A percentile compares a stretch with the other conserved stretches of the same genome.
phyloP scores from a whole-genome alignment of 192 early-diverging fungal species.

The Rhizoclosmatium sp. region DNA sequence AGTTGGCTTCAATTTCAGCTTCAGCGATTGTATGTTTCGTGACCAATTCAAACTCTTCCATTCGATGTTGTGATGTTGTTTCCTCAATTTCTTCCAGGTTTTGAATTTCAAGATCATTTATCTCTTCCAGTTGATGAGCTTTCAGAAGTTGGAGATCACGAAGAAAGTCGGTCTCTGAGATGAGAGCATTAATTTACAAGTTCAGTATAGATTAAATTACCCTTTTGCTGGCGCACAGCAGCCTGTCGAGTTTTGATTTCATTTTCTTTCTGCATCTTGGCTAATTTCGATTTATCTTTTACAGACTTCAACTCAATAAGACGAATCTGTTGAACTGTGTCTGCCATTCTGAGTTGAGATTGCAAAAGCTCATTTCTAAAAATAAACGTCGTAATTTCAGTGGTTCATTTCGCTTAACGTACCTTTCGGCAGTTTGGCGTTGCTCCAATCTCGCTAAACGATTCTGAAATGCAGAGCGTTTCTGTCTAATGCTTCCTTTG shows the following conservation, averaged over 20 bases:
- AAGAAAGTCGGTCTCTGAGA: slow-evolving; percentile 33
- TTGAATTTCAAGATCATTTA: slow-evolving; percentile 34
- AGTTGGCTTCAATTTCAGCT: neutral
- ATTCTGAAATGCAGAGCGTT: slow-evolving; percentile 33
- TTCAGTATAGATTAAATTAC: neutral
- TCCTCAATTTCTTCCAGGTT: slow-evolving; percentile 35
- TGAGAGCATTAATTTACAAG: neutral
- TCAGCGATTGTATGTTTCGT: slow-evolving; percentile 4
- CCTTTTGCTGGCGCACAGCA: slow-evolving; percentile 29
- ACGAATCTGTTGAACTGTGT: slow-evolving; percentile 25
- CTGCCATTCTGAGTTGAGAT: slow-evolving; percentile 20
- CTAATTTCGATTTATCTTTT: slow-evolving; percentile 12
- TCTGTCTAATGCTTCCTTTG: slow-evolving; percentile 35
- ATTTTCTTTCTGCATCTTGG: slow-evolving; percentile 25
- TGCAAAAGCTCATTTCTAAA: slow-evolving; percentile 31
- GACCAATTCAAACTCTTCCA: slow-evolving; percentile 33
- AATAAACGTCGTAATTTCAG: neutral
- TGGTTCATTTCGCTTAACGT: neutral
- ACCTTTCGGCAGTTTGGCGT: slow-evolving; percentile 39
- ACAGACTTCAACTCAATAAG: slow-evolving; percentile 26
- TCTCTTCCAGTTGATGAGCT: slow-evolving; percentile 19
- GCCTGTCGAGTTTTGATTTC: slow-evolving; percentile 20
- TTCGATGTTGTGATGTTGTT: neutral
- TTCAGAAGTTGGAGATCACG: slow-evolving; percentile 35
- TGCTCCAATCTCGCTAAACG: slow-evolving; percentile 34